These are phyloP conservation scores for Staphylotrichum tortipilum DNA, from an alignment of 495 filamentous ascomycete species.

Conservation along the genomic window DNA sequence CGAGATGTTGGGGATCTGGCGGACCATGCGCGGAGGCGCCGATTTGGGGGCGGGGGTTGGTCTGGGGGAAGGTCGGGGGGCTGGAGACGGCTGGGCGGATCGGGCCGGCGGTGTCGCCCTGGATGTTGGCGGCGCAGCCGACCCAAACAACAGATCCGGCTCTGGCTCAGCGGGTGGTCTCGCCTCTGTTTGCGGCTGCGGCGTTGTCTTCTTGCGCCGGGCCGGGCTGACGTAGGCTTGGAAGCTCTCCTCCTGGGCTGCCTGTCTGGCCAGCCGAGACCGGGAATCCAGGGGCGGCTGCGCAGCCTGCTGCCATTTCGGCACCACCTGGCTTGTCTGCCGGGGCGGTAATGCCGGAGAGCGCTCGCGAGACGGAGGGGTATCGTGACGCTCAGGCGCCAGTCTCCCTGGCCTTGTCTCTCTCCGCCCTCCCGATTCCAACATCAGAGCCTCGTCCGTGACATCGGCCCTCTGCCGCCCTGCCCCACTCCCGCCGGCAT, in stretches of 20 bases:
- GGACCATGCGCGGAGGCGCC: conserved; percentile 36
- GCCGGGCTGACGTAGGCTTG: conserved; percentile 89
- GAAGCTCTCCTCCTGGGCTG: conserved; percentile 69
- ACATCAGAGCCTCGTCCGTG: conserved; percentile 85
- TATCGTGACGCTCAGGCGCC: conserved; percentile 16
- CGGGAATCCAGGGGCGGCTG: conserved; percentile 44
- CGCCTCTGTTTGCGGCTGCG: conserved; percentile 31
- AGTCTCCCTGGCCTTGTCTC: conserved; percentile 29
- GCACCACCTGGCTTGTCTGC: conserved; percentile 16
- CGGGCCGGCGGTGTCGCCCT: conserved; percentile 17
- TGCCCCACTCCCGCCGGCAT: not conserved
- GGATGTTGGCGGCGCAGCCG: conserved; percentile 20
- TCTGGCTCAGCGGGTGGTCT: conserved; percentile 40
- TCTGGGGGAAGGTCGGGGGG: conserved; percentile 32
- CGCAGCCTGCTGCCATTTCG: conserved; percentile 41
- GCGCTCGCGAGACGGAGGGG: conserved; percentile 31
- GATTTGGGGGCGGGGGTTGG: conserved; percentile 30
- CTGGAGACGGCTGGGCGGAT: conserved; percentile 22
- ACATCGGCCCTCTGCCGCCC: conserved; percentile 30
- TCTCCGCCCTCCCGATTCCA: conserved; percentile 58
- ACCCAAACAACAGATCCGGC: conserved; percentile 50
- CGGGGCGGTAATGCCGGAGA: conserved; percentile 37
- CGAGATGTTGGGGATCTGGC: conserved; percentile 61
- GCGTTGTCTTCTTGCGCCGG: conserved; percentile 59
- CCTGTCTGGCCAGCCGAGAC: conserved; percentile 56